Conservation (phyloP, 306 rosid genomes). For the Sicyos edulis region DNA sequence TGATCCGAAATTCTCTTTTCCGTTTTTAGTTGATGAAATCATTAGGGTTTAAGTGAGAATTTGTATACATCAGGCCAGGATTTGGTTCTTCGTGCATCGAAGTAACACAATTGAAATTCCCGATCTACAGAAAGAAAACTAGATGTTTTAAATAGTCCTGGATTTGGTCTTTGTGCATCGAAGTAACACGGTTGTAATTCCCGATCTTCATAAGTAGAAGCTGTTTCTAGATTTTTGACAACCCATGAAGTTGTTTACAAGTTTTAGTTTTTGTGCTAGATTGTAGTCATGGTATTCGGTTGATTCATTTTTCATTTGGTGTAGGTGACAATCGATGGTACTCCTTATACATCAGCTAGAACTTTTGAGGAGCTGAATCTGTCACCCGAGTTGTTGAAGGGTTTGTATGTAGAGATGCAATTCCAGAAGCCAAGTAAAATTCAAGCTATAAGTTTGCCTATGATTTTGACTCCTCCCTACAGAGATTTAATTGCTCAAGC, state of each 20-base stretch:
- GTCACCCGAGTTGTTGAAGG: conserved; percentile 64
- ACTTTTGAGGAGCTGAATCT: conserved; percentile 62
- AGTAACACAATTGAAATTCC: not conserved
- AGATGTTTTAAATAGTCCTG: not conserved
- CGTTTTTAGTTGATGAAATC: not conserved
- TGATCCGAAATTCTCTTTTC: not conserved
- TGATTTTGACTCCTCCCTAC: conserved; percentile 72
- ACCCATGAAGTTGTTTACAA: not conserved
- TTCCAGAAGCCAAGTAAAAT: conserved; percentile 85
- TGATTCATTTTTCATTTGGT: conserved; percentile 14
- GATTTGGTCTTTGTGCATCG: conserved; percentile 8
- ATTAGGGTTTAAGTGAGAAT: not conserved
- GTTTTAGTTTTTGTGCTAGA: not conserved
- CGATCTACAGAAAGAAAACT: not conserved
- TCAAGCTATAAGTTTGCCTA: conserved; percentile 78
- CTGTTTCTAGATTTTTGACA: not conserved
- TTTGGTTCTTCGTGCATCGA: not conserved
- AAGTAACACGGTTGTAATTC: not conserved
- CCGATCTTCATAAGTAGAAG: conserved; percentile 1
- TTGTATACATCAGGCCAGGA: not conserved
- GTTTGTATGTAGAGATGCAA: conserved; percentile 75
- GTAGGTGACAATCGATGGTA: conserved; percentile 60
- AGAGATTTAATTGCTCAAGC: conserved; percentile 87
- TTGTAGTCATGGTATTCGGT: not conserved
- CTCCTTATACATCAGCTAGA: conserved; percentile 78